Conservation (phyloP, 352 stramenopile species). For the Pythium rishiriense region DNA sequence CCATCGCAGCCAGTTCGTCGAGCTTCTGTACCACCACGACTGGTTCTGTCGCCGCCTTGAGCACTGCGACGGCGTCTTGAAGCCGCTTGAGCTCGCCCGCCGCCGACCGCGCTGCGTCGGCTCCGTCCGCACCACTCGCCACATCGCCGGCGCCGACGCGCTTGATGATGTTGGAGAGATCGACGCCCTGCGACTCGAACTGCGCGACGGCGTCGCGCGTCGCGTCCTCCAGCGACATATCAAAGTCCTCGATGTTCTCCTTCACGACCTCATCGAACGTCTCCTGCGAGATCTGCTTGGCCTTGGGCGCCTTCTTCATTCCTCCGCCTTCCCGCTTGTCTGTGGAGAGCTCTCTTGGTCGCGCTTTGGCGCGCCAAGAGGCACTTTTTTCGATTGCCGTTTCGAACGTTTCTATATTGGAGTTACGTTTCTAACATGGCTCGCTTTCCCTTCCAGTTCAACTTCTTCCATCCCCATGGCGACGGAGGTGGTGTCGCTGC, state of each 20-base stretch:
- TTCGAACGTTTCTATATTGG: conserved; percentile 19
- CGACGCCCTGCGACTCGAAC: conserved; percentile 86
- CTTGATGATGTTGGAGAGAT: conserved; percentile 87
- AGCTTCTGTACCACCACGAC: conserved; percentile 1
- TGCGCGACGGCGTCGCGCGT: conserved; percentile 79
- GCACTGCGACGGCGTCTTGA: conserved; percentile 34
- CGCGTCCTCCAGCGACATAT: conserved; percentile 80
- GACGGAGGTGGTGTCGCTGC: neutral
- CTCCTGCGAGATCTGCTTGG: conserved; percentile 83
- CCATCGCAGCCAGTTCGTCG: conserved; percentile 26
- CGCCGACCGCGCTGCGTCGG: conserved; percentile 12
- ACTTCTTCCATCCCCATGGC: conserved; percentile 2
- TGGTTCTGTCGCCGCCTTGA: conserved; percentile 16
- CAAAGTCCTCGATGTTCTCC: conserved; percentile 91
- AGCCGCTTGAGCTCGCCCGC: conserved; percentile 25
- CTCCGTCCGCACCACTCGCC: neutral
- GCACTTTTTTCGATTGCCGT: no score
- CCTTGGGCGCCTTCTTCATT: conserved; percentile 27
- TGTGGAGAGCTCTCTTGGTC: neutral
- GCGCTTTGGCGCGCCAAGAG: neutral
- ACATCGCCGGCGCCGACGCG: conserved; percentile 2
- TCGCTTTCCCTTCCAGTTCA: neutral
- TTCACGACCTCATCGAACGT: conserved; percentile 90
- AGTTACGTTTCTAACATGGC: conserved; percentile 8
- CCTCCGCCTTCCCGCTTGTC: neutral